phyloP scores from a whole-genome alignment of 768 basidiomycete species.

The Leccinum longicurvipes region DNA sequence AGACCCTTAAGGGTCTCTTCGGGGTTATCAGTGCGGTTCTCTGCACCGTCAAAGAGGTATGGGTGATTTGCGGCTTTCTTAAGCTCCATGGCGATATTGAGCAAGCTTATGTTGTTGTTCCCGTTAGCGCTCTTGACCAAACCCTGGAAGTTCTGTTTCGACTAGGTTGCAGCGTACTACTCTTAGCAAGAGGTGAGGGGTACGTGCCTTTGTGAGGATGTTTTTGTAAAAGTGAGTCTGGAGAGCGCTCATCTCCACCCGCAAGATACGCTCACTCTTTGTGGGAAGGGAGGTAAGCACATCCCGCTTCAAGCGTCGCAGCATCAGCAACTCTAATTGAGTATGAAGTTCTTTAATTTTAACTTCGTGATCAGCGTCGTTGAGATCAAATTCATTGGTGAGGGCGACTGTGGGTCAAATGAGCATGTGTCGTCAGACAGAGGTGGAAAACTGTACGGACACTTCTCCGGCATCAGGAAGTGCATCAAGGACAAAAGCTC shows the following conservation, averaged over 20 bases:
- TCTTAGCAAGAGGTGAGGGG: background rate
- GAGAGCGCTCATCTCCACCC: conserved; percentile 95
- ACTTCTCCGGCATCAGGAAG: conserved; percentile 98
- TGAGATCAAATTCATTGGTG: conserved; percentile 93
- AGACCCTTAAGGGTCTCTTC: conserved; percentile 94
- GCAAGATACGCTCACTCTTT: conserved; percentile 95
- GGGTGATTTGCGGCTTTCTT: conserved; percentile 99
- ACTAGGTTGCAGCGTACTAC: conserved; percentile 2
- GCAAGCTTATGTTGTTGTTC: conserved; percentile 87
- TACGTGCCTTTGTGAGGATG: conserved; percentile 80
- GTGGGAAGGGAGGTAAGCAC: conserved; percentile 95
- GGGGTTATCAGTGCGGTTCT: conserved; percentile 52
- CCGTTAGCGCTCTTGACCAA: conserved; percentile 87
- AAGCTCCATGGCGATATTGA: conserved; percentile 99
- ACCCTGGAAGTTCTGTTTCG: conserved; percentile 81
- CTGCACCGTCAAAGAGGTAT: conserved; percentile 96
- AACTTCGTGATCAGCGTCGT: conserved; percentile 85
- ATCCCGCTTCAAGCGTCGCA: conserved; percentile 91
- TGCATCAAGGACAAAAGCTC: conserved; percentile 97
- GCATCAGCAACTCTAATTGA: conserved; percentile 92
- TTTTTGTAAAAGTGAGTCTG: conserved; percentile 99
- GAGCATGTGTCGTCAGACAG: background rate
- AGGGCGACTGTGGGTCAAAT: conserved; percentile 62
- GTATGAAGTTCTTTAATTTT: conserved; percentile 96
- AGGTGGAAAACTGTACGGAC: conserved; percentile 41